phyloP scores from a whole-genome alignment of 2,329 filamentous ascomycete genomes.

The Aureobasidium sp. region DNA sequence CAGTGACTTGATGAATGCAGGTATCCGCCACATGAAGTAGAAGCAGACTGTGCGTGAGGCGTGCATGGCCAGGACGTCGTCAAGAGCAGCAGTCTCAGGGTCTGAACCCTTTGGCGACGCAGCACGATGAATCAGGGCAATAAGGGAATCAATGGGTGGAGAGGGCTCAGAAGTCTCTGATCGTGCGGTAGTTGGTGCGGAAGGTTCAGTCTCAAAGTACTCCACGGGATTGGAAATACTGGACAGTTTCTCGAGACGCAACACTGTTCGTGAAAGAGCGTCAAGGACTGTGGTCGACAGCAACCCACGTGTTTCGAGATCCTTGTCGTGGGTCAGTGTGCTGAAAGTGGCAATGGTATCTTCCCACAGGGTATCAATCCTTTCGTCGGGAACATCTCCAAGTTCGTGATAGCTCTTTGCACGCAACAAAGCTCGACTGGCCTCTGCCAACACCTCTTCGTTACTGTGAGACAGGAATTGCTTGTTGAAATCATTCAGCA shows the following conservation, averaged over 20 bases:
- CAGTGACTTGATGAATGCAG: constrained; percentile 43
- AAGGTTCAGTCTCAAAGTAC: constrained; percentile 55
- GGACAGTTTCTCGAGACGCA: constrained; percentile 74
- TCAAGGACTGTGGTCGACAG: constrained; percentile 59
- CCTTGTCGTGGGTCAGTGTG: constrained; percentile 58
- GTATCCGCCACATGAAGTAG: constrained; percentile 93
- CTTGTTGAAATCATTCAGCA: constrained; percentile 86
- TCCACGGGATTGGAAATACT: constrained; percentile 72
- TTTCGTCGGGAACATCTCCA: constrained; percentile 74
- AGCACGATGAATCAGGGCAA: constrained; percentile 67
- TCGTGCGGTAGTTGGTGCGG: constrained; percentile 25
- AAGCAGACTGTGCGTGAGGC: constrained; percentile 72
- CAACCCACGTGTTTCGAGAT: constrained; percentile 64
- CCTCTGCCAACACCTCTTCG: constrained; percentile 75
- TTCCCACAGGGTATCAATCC: constrained; percentile 79
- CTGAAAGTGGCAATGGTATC: constrained; percentile 68
- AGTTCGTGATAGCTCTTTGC: constrained; percentile 82
- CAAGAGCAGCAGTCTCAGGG: constrained; percentile 64
- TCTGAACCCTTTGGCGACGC: constrained; percentile 41
- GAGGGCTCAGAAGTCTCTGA: constrained; percentile 23
- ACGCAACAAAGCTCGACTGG: constrained; percentile 73
- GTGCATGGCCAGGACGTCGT: constrained; percentile 70
- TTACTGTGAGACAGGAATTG: constrained; percentile 93
- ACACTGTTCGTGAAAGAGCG: constrained; percentile 65
- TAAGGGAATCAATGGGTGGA: constrained; percentile 58